phyloP scores from a whole-genome alignment of 2,329 filamentous ascomycete genomes.

The Metarhizium sp. region DNA sequence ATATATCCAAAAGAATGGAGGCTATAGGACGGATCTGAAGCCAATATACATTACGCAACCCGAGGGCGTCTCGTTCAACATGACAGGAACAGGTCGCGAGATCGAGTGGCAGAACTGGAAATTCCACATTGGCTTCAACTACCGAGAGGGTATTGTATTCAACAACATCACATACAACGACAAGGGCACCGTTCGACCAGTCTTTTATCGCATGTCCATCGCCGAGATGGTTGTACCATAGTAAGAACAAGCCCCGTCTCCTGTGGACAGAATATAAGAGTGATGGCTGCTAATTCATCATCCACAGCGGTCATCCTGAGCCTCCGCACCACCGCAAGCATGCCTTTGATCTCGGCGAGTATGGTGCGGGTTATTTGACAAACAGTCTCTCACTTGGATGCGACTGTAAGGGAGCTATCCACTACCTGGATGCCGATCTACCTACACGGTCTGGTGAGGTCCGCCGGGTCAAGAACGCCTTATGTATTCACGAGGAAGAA shows the following conservation, averaged over 20 bases:
- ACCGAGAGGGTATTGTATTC: constrained; percentile 58
- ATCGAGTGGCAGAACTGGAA: constrained; percentile 54
- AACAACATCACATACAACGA: constrained; percentile 60
- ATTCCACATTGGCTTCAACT: constrained; percentile 60
- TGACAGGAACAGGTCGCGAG: too few relatives aligned
- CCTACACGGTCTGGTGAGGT: constrained; percentile 21
- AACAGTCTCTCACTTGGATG: constrained; percentile 60
- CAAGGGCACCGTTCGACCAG: constrained; percentile 27
- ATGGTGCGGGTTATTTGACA: constrained; percentile 52
- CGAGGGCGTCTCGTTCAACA: too few relatives aligned
- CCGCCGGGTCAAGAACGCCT: constrained; percentile 28
- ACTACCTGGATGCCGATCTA: constrained; percentile 26
- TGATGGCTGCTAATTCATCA: too few relatives aligned
- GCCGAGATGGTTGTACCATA: neutral
- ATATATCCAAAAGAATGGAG: too few relatives aligned
- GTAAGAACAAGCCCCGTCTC: too few relatives aligned
- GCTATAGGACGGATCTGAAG: too few relatives aligned
- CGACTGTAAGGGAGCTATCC: constrained; percentile 47
- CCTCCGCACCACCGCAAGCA: constrained; percentile 41
- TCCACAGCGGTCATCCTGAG: constrained; percentile 22
- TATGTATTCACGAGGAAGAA: constrained; percentile 64
- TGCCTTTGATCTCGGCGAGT: constrained; percentile 63
- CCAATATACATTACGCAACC: too few relatives aligned
- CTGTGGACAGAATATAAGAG: too few relatives aligned
- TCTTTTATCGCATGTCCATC: constrained; percentile 20